Evolutionary conservation across 345 rosid species (phyloP).

Genomic region (Nasturtium officinale): DNA sequence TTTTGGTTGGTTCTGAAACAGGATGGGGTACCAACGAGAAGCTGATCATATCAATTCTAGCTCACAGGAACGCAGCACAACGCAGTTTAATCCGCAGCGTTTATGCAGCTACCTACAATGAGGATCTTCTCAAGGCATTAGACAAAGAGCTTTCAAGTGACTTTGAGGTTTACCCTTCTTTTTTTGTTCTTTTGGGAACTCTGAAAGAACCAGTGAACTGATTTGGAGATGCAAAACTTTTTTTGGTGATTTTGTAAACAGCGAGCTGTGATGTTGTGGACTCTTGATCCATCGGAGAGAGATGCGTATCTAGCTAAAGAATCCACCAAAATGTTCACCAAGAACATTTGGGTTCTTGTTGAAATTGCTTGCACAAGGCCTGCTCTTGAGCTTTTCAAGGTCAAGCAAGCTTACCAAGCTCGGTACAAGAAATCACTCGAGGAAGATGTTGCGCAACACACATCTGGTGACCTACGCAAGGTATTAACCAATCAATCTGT

Average conservation of each 20-base stretch:
- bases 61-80: constrained; percentile 66
- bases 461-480: constrained; percentile 70
- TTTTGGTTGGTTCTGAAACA: constrained; percentile 33
- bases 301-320: constrained; percentile 70
- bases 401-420: constrained; percentile 75
- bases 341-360: constrained; percentile 73
- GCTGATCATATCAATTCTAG: constrained; percentile 69
- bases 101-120: constrained; percentile 63
- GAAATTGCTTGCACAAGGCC: constrained; percentile 84
- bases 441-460: constrained; percentile 77
- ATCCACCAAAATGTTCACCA: constrained; percentile 70
- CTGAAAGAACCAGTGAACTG: background rate
- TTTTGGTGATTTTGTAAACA: constrained; percentile 17
- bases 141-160: constrained; percentile 69
- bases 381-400: constrained; percentile 54
- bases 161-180: constrained; percentile 57
- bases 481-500: constrained; percentile 33
- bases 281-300: constrained; percentile 68
- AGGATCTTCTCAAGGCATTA: constrained; percentile 69
- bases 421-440: constrained; percentile 74
- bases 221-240: background rate
- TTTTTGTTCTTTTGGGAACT: background rate
- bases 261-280: constrained; percentile 67
- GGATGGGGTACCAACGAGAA: constrained; percentile 91
- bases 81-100: constrained; percentile 57